Conservation (phyloP, 2,329 filamentous ascomycete species). For the Penicillium verrucosum region DNA sequence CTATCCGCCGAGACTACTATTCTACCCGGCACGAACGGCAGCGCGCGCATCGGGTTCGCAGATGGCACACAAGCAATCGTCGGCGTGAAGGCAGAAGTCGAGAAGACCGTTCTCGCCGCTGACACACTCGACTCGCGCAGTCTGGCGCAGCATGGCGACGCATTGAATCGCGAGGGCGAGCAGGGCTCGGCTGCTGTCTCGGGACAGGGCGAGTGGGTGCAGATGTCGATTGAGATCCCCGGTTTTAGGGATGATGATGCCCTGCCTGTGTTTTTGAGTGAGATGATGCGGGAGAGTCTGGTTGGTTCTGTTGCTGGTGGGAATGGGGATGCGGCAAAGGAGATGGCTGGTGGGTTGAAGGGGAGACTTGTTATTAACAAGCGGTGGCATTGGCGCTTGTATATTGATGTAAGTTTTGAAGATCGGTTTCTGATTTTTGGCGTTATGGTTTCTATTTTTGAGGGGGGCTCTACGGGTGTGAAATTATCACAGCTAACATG, state of each 20-base stretch:
- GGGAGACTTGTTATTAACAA: constrained; percentile 80
- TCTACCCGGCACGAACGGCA: constrained; percentile 84
- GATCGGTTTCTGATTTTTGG: neutral
- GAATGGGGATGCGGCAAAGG: constrained; percentile 58
- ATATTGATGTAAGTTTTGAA: constrained; percentile 68
- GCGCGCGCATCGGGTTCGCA: constrained; percentile 86
- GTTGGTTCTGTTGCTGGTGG: constrained; percentile 67
- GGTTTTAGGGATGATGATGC: constrained; percentile 89
- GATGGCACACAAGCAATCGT: constrained; percentile 96
- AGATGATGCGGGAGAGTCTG: constrained; percentile 85
- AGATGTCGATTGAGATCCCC: constrained; percentile 87
- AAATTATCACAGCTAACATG: neutral
- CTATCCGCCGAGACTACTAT: constrained; percentile 87
- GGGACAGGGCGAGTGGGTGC: constrained; percentile 70
- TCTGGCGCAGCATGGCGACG: constrained; percentile 37
- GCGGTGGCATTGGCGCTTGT: constrained; percentile 94
- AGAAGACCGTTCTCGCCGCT: constrained; percentile 57
- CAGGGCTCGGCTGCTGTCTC: constrained; percentile 23
- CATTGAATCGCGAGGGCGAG: constrained; percentile 26
- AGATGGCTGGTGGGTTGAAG: constrained; percentile 65
- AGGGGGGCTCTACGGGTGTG: too few relatives aligned
- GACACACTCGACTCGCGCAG: constrained; percentile 39
- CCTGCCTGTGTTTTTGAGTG: constrained; percentile 77
- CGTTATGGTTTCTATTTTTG: neutral
- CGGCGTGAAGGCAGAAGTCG: constrained; percentile 91